phyloP scores from a whole-genome alignment of 495 filamentous ascomycete genomes.

The Trichoderma parareesei region DNA sequence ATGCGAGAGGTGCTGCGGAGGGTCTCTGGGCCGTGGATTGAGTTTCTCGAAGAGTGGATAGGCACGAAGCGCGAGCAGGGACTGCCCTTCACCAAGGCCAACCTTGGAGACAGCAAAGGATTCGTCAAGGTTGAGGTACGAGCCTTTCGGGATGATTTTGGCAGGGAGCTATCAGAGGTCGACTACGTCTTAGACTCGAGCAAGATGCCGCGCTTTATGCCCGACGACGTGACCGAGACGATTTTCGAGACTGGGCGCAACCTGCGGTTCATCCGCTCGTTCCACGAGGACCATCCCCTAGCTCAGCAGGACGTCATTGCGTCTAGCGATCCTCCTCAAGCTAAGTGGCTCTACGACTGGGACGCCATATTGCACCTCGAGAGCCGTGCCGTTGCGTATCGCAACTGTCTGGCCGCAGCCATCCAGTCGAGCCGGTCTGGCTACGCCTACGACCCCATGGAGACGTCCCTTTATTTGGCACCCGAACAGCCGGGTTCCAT shows the following conservation, averaged over 20 bases:
- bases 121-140: constrained; percentile 59
- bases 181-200: constrained; percentile 54
- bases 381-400: constrained; percentile 34
- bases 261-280: constrained; percentile 60
- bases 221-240: constrained; percentile 50
- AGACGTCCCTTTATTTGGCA: neutral
- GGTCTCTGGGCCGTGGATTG: constrained; percentile 62
- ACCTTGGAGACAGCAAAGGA: constrained; percentile 29
- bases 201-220: constrained; percentile 60
- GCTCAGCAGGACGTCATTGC: constrained; percentile 39
- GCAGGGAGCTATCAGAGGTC: constrained; percentile 39
- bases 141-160: constrained; percentile 45
- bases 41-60: constrained; percentile 67
- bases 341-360: constrained; percentile 76
- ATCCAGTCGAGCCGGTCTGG: constrained; percentile 1
- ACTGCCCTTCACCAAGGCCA: constrained; percentile 37
- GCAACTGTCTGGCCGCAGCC: neutral
- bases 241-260: constrained; percentile 75
- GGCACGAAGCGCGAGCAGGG: constrained; percentile 55
- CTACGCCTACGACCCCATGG: neutral
- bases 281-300: constrained; percentile 74
- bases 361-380: constrained; percentile 57
- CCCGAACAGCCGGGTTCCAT: constrained; percentile 12
- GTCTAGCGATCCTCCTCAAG: constrained; percentile 40
- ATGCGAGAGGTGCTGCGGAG: constrained; percentile 58